Evolutionary conservation across 805 yeast species (phyloP).

Genomic region (Kodamaea laetipori): DNA sequence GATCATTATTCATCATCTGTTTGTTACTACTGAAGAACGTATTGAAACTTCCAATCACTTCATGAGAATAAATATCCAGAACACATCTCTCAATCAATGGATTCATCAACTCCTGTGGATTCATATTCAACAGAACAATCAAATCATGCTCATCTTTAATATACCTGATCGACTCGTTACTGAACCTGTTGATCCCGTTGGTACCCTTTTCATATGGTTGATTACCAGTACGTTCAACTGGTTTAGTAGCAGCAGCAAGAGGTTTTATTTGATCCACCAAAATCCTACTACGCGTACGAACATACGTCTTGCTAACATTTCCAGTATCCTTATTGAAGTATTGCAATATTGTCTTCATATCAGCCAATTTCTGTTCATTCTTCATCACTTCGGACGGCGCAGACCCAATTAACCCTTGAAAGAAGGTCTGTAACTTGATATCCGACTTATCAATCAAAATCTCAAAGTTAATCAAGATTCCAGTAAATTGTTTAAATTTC

Average conservation of each 20-base stretch:
- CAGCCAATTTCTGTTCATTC: slow-evolving; percentile 22
- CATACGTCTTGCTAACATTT: slow-evolving; percentile 17
- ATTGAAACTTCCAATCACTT: slow-evolving; percentile 18
- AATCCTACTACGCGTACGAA: slow-evolving; percentile 27
- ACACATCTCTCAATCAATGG: slow-evolving; percentile 14
- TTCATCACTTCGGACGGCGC: slow-evolving; percentile 29
- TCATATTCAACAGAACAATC: slow-evolving; percentile 32
- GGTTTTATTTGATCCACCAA: slow-evolving; percentile 47
- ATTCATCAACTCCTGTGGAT: slow-evolving; percentile 11
- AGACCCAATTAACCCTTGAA: slow-evolving; percentile 47
- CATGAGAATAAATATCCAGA: slow-evolving; percentile 15
- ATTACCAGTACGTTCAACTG: slow-evolving; percentile 31
- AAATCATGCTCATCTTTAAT: slow-evolving; percentile 54
- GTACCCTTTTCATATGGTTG: slow-evolving; percentile 63
- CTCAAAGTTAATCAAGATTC: slow-evolving; percentile 63
- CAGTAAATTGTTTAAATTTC: slow-evolving; percentile 58
- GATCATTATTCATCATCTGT: slow-evolving; percentile 26
- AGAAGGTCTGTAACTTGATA: slow-evolving; percentile 50
- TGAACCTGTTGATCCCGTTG: slow-evolving; percentile 57
- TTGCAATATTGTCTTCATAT: slow-evolving; percentile 14
- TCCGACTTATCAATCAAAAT: slow-evolving; percentile 60
- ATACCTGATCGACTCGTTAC: slow-evolving; percentile 51
- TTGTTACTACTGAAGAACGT: slow-evolving; percentile 17
- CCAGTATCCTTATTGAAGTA: slow-evolving; percentile 16
- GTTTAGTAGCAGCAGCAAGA: slow-evolving; percentile 48